Conservation (phyloP, 306 rosid genomes). For the Casuarina equisetifolia region DNA sequence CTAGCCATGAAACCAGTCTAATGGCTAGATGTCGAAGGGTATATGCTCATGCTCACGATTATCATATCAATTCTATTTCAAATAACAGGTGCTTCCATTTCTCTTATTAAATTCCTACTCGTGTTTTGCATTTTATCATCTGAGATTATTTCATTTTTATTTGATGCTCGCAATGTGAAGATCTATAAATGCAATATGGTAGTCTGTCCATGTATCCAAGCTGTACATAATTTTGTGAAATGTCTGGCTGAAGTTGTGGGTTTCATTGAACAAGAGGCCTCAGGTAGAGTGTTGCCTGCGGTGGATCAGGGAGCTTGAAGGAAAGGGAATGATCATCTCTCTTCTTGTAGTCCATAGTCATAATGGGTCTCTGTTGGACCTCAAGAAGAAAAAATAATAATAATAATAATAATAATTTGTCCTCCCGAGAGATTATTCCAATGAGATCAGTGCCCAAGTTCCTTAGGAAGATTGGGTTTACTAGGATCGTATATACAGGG, state of each 20-base stretch:
- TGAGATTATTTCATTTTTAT: neutral
- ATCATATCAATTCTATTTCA: constrained; percentile 96
- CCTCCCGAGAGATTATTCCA: neutral
- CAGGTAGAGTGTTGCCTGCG: neutral
- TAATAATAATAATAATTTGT: no score
- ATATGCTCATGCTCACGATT: constrained; percentile 98
- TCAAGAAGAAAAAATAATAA: no score
- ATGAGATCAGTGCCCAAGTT: neutral
- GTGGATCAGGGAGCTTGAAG: neutral
- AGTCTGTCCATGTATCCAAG: neutral
- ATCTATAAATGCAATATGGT: neutral
- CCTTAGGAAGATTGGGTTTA: neutral
- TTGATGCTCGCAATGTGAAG: neutral
- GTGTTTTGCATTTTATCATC: neutral
- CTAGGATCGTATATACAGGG: no score
- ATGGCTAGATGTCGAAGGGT: constrained; percentile 96
- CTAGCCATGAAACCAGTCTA: constrained; percentile 80
- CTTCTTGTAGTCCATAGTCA: neutral
- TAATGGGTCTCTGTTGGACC: no score
- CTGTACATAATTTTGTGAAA: neutral
- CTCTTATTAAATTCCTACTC: constrained; percentile 3
- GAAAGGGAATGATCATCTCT: neutral
- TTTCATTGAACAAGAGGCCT: neutral
- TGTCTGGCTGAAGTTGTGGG: neutral
- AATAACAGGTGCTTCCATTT: constrained; percentile 78